Conservation (phyloP, 148 eudicot genomes). For the Linanthus parryae region DNA sequence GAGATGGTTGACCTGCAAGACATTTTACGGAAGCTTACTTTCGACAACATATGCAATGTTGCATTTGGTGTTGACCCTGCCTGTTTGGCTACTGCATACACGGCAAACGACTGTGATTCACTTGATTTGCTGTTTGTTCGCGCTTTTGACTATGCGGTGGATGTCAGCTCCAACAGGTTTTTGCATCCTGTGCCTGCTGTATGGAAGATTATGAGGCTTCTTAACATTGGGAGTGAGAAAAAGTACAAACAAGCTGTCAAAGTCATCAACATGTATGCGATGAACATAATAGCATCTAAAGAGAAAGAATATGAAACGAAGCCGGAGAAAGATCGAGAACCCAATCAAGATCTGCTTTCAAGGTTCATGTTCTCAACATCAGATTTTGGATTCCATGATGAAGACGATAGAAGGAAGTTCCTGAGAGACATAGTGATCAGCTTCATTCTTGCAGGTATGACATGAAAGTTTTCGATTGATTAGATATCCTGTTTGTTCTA, state of each 20-base stretch:
- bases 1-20: conserved; percentile 36
- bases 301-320: conserved; percentile 9
- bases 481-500: background rate
- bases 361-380: conserved; percentile 18
- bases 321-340: conserved; percentile 4
- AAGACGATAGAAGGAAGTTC: conserved; percentile 26
- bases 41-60: conserved; percentile 33
- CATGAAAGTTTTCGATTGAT: background rate
- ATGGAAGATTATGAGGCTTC: conserved; percentile 21
- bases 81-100: background rate
- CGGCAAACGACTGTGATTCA: background rate
- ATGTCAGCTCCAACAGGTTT: conserved; percentile 10
- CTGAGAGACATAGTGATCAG: conserved; percentile 26
- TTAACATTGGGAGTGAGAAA: conserved; percentile 19
- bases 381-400: conserved; percentile 16
- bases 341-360: conserved; percentile 8
- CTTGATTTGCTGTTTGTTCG: conserved; percentile 1
- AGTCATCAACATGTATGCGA: conserved; percentile 16
- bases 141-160: conserved; percentile 19
- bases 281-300: conserved; percentile 16
- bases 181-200: conserved; percentile 12
- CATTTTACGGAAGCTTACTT: conserved; percentile 34
- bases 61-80: conserved; percentile 16
- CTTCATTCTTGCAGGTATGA: conserved; percentile 26
- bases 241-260: conserved; percentile 15